A percentile compares a stretch with the other conserved stretches of the same genome.
phyloP scores from a whole-genome alignment of 106 monocot species.

The Acorus gramineus region DNA sequence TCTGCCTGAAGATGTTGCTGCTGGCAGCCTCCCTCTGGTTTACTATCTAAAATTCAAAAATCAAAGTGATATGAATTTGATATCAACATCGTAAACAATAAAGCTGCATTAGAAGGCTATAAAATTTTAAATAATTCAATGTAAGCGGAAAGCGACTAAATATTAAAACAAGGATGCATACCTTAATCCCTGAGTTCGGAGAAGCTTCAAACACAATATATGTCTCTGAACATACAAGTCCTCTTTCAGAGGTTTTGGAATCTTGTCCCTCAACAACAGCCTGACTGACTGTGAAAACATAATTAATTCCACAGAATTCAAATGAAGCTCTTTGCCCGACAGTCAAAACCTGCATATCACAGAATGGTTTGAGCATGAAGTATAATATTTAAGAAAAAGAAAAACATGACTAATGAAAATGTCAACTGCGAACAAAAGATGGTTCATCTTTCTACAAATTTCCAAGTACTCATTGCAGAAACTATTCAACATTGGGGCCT shows the following conservation, averaged over 20 bases:
- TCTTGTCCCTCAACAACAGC: slow-evolving; percentile 71
- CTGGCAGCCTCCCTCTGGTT: slow-evolving; percentile 86
- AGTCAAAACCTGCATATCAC: slow-evolving; percentile 71
- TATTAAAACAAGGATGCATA: slow-evolving; percentile 8
- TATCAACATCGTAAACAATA: background rate
- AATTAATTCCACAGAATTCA: slow-evolving; percentile 83
- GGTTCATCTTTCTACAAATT: no score
- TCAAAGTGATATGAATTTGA: background rate
- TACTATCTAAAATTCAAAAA: slow-evolving; percentile 27
- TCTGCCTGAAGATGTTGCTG: slow-evolving; percentile 85
- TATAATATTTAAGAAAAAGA: background rate
- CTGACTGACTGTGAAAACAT: slow-evolving; percentile 75
- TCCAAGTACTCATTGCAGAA: no score
- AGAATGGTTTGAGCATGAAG: background rate
- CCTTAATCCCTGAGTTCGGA: slow-evolving; percentile 93
- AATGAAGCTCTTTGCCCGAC: slow-evolving; percentile 62
- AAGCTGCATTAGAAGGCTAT: no score
- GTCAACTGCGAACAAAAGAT: no score
- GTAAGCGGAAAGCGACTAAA: background rate
- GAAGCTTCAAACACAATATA: slow-evolving; percentile 82
- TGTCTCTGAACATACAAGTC: slow-evolving; percentile 66
- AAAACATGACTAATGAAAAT: background rate
- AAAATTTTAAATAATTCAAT: background rate
- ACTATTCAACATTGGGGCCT: no score
- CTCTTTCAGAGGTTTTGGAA: slow-evolving; percentile 49